Conservation (phyloP, 805 yeast species). For the Myxozyma lipomycoides region DNA sequence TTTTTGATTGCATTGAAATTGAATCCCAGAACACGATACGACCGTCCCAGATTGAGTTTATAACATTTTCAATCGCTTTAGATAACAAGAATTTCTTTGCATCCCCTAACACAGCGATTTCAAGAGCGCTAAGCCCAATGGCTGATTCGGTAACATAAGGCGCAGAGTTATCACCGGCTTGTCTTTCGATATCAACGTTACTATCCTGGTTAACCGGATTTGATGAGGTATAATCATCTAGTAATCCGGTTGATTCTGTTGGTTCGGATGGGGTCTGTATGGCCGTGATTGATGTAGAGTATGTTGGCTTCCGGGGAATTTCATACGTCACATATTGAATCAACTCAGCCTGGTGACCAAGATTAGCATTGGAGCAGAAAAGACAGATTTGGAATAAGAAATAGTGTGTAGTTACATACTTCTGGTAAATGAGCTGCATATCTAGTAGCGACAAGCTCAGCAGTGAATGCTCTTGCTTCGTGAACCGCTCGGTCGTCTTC, state of each 20-base stretch:
- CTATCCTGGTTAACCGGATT: conserved; percentile 1
- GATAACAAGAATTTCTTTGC: conserved; percentile 34
- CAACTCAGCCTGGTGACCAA: conserved; percentile 10
- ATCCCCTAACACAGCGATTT: conserved; percentile 32
- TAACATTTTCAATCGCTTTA: conserved; percentile 32
- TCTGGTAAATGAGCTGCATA: conserved; percentile 31
- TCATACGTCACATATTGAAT: conserved; percentile 22
- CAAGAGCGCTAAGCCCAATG: conserved; percentile 30
- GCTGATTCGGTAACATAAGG: conserved; percentile 29
- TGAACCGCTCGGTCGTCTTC: conserved; percentile 32
- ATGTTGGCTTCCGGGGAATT: conserved; percentile 13
- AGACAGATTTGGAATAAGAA: conserved; percentile 15
- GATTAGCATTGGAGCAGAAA: neutral
- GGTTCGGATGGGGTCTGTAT: neutral
- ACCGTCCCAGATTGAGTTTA: conserved; percentile 36
- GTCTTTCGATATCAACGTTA: conserved; percentile 20
- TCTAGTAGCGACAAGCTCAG: conserved; percentile 34
- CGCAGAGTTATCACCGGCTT: conserved; percentile 11
- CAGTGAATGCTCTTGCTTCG: conserved; percentile 34
- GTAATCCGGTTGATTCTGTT: conserved; percentile 5
- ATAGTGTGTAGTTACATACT: conserved; percentile 5
- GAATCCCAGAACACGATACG: conserved; percentile 37
- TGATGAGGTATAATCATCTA: neutral
- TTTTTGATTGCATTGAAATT: conserved; percentile 31
- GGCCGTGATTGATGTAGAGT: neutral